Conservation (phyloP, 257 asterid genomes). For the Fraxinus quadrangulata region DNA sequence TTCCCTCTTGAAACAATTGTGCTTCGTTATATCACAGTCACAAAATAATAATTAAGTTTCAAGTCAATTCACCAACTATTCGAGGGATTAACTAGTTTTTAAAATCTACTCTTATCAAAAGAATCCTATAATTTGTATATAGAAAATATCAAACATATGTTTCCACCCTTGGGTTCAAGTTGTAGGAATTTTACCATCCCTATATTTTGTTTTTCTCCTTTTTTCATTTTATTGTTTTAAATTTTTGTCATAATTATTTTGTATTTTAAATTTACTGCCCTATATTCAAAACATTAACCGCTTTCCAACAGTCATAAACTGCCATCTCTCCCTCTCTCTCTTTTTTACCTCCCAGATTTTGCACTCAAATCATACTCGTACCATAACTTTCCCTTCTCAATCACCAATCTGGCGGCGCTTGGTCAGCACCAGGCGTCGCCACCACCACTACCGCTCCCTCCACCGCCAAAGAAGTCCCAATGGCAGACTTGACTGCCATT, state of each 20-base stretch:
- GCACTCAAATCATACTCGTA: background rate
- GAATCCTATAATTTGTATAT: no score
- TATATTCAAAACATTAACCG: constrained; percentile 30
- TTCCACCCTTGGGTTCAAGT: no score
- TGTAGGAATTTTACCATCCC: background rate
- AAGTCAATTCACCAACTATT: no score
- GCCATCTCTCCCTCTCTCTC: constrained; percentile 33
- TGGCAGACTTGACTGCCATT: constrained; percentile 30
- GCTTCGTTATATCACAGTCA: no score
- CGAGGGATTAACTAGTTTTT: no score
- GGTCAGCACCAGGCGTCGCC: constrained; percentile 63
- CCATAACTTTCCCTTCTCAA: background rate
- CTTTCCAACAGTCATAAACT: constrained; percentile 44
- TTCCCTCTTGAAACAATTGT: no score
- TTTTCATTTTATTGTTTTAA: no score
- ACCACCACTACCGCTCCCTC: constrained; percentile 5
- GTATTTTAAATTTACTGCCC: background rate
- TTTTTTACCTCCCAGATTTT: background rate
- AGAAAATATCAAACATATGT: no score
- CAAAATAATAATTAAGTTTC: no score
- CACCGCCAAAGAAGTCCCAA: constrained; percentile 8
- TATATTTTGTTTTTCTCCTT: no score
- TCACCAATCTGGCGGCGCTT: constrained; percentile 52
- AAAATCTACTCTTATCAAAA: no score
- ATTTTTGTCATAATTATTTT: no score